Conservation (phyloP, 306 rosid genomes). For the Ormosia emarginata region DNA sequence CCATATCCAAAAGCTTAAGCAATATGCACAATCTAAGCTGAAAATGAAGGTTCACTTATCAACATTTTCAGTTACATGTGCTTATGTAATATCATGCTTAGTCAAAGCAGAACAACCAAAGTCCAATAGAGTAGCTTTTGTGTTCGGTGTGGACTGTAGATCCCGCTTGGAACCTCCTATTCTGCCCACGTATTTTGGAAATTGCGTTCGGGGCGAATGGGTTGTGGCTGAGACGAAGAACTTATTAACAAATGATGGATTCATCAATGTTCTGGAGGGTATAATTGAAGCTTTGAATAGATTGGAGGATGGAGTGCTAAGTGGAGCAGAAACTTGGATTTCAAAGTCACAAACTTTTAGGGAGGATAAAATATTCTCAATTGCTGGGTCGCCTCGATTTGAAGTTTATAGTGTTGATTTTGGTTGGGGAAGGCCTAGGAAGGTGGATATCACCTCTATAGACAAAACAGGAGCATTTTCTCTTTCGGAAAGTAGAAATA, state of each 20-base stretch:
- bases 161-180: constrained; percentile 28
- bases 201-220: constrained; percentile 8
- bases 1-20: constrained; percentile 24
- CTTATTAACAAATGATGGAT: constrained; percentile 5
- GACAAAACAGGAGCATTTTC: constrained; percentile 33
- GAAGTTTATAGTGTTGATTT: constrained; percentile 46
- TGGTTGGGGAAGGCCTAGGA: constrained; percentile 53
- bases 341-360: not conserved
- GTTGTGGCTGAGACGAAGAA: not conserved
- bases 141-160: constrained; percentile 34
- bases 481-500: constrained; percentile 18
- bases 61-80: constrained; percentile 26
- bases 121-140: not conserved
- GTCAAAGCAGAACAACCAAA: constrained; percentile 18
- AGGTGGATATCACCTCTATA: constrained; percentile 40
- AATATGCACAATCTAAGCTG: not conserved
- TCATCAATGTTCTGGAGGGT: not conserved
- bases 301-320: constrained; percentile 9
- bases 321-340: constrained; percentile 2
- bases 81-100: constrained; percentile 22
- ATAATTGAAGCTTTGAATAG: not conserved
- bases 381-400: constrained; percentile 50
- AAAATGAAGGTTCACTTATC: not conserved
- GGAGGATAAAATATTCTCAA: not conserved
- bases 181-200: constrained; percentile 40